Conservation (phyloP, 768 basidiomycete species). For the Boletus insuetus region DNA sequence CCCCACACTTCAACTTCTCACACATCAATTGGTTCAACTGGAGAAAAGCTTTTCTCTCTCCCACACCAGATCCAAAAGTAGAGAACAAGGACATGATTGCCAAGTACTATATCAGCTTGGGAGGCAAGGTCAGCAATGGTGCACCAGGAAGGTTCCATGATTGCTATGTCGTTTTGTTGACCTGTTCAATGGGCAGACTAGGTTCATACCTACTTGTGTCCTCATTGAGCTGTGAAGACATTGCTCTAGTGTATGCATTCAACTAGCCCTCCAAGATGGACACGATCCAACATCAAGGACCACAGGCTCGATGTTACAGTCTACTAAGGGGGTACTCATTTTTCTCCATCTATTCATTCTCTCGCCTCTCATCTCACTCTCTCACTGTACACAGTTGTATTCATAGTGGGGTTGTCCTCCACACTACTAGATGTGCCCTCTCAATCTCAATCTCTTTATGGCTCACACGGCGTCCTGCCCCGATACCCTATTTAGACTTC, state of each 20-base stretch:
- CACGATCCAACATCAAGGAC: conserved; percentile 16
- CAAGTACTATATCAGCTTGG: conserved; percentile 32
- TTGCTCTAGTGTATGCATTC: conserved; percentile 28
- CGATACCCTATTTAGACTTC: too few relatives aligned
- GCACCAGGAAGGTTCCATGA: background rate
- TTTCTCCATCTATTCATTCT: too few relatives aligned
- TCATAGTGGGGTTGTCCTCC: too few relatives aligned
- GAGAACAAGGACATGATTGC: conserved; percentile 35
- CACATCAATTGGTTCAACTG: conserved; percentile 23
- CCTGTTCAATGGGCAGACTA: conserved; percentile 34
- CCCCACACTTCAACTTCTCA: conserved; percentile 35
- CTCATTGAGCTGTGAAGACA: conserved; percentile 28
- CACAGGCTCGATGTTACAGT: conserved; percentile 31
- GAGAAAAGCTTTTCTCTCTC: background rate
- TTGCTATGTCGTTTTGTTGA: conserved; percentile 30
- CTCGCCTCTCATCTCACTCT: too few relatives aligned
- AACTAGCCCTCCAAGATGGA: conserved; percentile 23
- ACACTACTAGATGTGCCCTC: too few relatives aligned
- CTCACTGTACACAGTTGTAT: too few relatives aligned
- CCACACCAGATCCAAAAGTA: background rate
- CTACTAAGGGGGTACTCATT: too few relatives aligned
- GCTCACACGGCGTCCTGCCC: too few relatives aligned
- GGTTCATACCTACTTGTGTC: conserved; percentile 37
- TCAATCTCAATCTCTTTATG: too few relatives aligned
- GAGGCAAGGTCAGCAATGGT: background rate